Evolutionary conservation across 2,329 filamentous ascomycete genomes (phyloP).

Genomic region (Ascochyta lentis): DNA sequence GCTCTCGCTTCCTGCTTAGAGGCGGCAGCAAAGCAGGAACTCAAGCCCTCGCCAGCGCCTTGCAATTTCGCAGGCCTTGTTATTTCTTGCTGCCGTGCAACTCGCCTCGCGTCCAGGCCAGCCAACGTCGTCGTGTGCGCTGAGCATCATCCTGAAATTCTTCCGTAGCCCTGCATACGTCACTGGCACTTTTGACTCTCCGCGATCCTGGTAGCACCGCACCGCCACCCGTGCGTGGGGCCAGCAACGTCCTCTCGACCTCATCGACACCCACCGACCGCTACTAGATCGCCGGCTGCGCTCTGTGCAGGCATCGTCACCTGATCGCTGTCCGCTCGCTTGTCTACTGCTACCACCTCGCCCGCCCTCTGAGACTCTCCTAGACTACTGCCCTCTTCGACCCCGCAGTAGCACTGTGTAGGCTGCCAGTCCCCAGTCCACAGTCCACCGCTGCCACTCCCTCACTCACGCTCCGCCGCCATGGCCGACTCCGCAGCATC

Average conservation of each 20-base stretch:
- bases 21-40: constrained; percentile 20
- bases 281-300: constrained; percentile 20
- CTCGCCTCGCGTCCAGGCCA: constrained; percentile 7
- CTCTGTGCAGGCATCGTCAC: constrained; percentile 23
- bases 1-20: neutral
- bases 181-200: constrained; percentile 21
- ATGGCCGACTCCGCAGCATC: constrained; percentile 40
- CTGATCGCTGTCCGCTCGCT: constrained; percentile 15
- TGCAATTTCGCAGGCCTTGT: constrained; percentile 6
- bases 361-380: constrained; percentile 7
- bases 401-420: constrained; percentile 25
- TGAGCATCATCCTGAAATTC: constrained; percentile 26
- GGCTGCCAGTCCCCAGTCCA: neutral
- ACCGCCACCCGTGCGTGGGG: constrained; percentile 29
- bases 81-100: constrained; percentile 5
- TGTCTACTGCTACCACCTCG: constrained; percentile 13
- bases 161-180: constrained; percentile 25
- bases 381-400: constrained; percentile 3
- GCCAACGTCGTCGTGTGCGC: constrained; percentile 12
- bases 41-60: constrained; percentile 1
- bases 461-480: constrained; percentile 16
- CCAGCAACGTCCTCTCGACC: constrained; percentile 26
- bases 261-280: constrained; percentile 21
- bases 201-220: constrained; percentile 21
- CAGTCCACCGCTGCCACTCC: constrained; percentile 3